Evolutionary conservation across 2,329 filamentous ascomycete species (phyloP).

Genomic region (Neonectria coccinea): DNA sequence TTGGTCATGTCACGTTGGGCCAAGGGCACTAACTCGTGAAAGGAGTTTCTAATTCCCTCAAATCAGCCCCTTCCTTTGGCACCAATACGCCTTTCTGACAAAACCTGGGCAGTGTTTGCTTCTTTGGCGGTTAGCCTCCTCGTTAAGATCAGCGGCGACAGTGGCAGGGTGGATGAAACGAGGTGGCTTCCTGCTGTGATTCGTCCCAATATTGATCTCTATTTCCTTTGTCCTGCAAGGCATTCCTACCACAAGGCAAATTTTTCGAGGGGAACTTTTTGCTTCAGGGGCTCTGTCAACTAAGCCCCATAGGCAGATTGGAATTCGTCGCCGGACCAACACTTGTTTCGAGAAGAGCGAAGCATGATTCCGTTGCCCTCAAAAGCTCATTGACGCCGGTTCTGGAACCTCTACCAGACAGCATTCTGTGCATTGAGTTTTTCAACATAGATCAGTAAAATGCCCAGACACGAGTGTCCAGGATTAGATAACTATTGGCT

Average conservation of each 20-base stretch:
- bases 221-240: neutral
- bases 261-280: neutral
- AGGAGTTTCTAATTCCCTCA: neutral
- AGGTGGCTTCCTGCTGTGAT: neutral
- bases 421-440: neutral
- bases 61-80: neutral
- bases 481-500: neutral
- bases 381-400: neutral
- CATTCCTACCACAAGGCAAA: neutral
- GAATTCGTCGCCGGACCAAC: neutral
- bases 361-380: neutral
- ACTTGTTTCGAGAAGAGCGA: neutral
- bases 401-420: neutral
- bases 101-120: neutral
- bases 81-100: neutral
- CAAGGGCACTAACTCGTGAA: neutral
- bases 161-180: neutral
- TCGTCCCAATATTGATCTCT: neutral
- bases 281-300: neutral
- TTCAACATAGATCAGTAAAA: neutral
- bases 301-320: neutral
- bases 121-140: neutral
- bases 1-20: neutral
- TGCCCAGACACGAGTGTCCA: neutral
- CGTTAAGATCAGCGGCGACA: neutral